These are phyloP conservation scores for Backusella tuberculispora DNA, from an alignment of 192 early-diverging fungal genomes.

Conservation along the genomic window DNA sequence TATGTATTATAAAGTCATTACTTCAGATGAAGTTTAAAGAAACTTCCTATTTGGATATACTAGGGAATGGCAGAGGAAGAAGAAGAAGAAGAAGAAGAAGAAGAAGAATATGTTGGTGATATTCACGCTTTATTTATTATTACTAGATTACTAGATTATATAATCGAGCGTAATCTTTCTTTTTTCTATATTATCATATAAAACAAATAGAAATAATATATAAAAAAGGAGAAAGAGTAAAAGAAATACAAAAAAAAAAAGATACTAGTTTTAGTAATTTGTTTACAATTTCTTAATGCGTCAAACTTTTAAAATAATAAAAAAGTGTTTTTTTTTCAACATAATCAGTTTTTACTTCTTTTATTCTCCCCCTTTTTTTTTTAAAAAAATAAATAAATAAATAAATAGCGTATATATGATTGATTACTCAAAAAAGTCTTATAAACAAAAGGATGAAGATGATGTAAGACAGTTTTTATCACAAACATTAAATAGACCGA, in stretches of 20 bases:
- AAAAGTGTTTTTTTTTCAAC: not conserved
- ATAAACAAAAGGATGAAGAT: constrained; percentile 16
- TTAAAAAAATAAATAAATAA: not conserved
- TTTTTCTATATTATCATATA: no score
- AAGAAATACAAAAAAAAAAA: not conserved
- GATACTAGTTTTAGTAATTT: constrained; percentile 10
- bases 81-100: no score
- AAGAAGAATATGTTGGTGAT: no score
- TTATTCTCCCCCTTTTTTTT: not conserved
- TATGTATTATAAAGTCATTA: not conserved
- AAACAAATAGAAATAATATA: no score
- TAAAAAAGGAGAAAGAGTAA: not conserved
- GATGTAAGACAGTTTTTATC: constrained; percentile 2
- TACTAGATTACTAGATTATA: no score
- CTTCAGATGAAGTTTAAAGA: not conserved
- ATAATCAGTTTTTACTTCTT: not conserved
- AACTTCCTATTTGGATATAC: no score
- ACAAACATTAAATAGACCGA: constrained; percentile 32
- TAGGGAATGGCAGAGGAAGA: no score
- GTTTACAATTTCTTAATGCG: constrained; percentile 21
- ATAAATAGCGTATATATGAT: not conserved
- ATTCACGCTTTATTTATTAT: no score
- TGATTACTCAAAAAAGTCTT: not conserved
- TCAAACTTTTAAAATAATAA: not conserved
- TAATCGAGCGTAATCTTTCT: no score